Conservation (phyloP, 1,284 basidiomycete species). For the Meripilus lineatus region DNA sequence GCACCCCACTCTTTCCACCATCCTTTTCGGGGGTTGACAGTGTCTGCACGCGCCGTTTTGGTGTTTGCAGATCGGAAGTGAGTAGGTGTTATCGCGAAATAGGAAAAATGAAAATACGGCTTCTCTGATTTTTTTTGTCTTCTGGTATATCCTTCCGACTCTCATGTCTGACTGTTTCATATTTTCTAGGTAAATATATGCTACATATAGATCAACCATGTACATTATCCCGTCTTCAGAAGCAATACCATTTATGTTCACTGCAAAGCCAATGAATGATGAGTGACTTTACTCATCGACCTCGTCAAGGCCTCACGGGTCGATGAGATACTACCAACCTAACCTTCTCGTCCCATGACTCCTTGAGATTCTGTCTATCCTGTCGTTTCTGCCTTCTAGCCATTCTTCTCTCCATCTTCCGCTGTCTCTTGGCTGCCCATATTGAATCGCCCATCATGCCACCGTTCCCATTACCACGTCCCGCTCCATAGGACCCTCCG, state of each 20-base stretch:
- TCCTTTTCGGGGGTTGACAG: conserved; percentile 29
- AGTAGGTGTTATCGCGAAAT: conserved; percentile 26
- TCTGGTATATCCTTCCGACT: neutral
- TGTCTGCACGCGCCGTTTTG: conserved; percentile 46
- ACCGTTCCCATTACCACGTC: neutral
- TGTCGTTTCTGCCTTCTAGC: conserved; percentile 1
- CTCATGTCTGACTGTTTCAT: neutral
- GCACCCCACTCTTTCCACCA: conserved; percentile 30
- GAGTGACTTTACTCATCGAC: neutral
- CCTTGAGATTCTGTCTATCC: conserved; percentile 1
- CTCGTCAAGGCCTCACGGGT: neutral
- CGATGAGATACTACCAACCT: conserved; percentile 8
- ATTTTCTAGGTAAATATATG: too few species aligned
- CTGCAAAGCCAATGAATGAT: too few species aligned
- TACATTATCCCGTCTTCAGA: too few species aligned
- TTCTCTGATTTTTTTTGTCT: conserved; percentile 52
- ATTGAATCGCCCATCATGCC: too few species aligned
- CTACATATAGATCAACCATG: too few species aligned
- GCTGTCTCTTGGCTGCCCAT: too few species aligned
- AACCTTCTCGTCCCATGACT: conserved; percentile 4
- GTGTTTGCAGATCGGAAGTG: conserved; percentile 32
- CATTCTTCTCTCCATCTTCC: neutral
- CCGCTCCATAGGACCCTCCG: neutral
- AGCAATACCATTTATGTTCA: too few species aligned
- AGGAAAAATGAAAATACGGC: conserved; percentile 63